These are phyloP conservation scores for Pelargonium nanum DNA, from an alignment of 345 rosid species.

Conservation along the genomic window DNA sequence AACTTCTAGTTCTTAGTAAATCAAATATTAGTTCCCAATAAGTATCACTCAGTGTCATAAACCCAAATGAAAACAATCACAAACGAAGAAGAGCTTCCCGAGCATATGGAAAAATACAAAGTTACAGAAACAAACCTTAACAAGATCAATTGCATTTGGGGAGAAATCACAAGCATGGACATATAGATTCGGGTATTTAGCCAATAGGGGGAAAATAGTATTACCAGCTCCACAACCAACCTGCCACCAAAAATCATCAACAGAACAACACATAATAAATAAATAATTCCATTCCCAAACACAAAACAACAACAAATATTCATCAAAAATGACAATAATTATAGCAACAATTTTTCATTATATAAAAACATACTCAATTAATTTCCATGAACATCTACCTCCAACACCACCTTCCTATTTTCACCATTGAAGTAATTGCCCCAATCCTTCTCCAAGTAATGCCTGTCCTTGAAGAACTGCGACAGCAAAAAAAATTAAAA, in stretches of 20 bases:
- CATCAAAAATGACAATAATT: not conserved
- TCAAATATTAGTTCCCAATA: too few species aligned
- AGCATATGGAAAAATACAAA: not conserved
- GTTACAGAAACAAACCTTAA: constrained; percentile 32
- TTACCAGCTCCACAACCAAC: constrained; percentile 56
- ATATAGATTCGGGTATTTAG: constrained; percentile 32
- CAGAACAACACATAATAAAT: too few species aligned
- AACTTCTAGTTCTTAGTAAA: too few species aligned
- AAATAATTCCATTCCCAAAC: not conserved
- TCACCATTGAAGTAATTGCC: constrained; percentile 32
- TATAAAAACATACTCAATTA: not conserved
- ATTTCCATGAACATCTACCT: constrained; percentile 9
- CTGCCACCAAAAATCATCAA: constrained; percentile 15
- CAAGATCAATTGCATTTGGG: constrained; percentile 28
- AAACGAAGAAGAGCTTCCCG: not conserved
- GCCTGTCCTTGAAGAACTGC: constrained; percentile 59
- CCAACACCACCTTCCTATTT: constrained; percentile 21
- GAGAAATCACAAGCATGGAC: constrained; percentile 52
- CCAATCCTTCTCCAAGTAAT: constrained; percentile 64
- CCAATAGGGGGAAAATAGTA: constrained; percentile 46
- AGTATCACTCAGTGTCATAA: too few species aligned
- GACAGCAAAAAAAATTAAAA: too few species aligned
- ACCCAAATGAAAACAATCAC: too few species aligned
- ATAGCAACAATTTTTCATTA: not conserved
- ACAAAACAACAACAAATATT: too few species aligned